Conservation (phyloP, 352 stramenopile genomes). For the Pythium sukuiense region DNA sequence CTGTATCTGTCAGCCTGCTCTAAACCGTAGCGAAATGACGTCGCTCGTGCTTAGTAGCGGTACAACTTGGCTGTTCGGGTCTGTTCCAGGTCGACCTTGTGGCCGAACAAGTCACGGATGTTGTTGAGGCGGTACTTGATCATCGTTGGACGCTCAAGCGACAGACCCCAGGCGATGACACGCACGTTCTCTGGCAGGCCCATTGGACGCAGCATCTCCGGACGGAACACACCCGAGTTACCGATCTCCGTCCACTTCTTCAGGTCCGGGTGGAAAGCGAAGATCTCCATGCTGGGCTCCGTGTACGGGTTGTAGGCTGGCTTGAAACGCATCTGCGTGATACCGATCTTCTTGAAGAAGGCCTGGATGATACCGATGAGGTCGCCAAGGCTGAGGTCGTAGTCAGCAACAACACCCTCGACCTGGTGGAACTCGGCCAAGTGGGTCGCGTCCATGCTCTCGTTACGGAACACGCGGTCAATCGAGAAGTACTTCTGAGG, state of each 20-base stretch:
- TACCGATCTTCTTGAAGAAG: constrained; percentile 99
- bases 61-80: constrained; percentile 92
- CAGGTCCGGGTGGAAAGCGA: constrained; percentile 99
- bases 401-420: constrained; percentile 98
- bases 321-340: constrained; percentile 99
- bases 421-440: constrained; percentile 99
- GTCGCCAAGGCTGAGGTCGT: constrained; percentile 97
- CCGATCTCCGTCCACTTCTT: constrained; percentile 99
- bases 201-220: constrained; percentile 99
- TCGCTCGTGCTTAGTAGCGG: constrained; percentile 54
- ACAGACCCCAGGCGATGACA: constrained; percentile 99
- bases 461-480: constrained; percentile 99
- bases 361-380: constrained; percentile 99
- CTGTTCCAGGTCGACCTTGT: constrained; percentile 98
- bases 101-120: constrained; percentile 99
- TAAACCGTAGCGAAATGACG: constrained; percentile 1
- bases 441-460: constrained; percentile 99
- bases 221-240: constrained; percentile 99
- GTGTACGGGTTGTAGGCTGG: constrained; percentile 99
- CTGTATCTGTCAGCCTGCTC: not conserved
- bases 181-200: constrained; percentile 98
- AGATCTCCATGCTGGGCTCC: constrained; percentile 99
- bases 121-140: constrained; percentile 99
- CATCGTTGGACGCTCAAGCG: constrained; percentile 99
- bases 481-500: constrained; percentile 99